phyloP scores from a whole-genome alignment of 441 rosid species.

The Pelargonium cotyledonis region DNA sequence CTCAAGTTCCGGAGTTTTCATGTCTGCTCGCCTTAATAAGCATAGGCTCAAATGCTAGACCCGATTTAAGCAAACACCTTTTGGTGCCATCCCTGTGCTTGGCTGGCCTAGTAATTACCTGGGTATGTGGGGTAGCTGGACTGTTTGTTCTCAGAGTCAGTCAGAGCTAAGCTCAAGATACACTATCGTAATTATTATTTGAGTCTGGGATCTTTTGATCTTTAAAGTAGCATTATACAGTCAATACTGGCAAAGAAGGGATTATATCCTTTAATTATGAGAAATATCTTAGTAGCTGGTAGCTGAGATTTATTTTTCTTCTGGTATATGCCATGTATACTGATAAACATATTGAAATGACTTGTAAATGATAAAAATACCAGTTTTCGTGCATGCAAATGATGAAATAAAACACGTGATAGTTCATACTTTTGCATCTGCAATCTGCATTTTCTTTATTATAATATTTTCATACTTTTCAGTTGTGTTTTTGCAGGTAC shows the following conservation, averaged over 20 bases:
- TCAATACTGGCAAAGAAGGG: too few species aligned
- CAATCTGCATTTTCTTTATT: background rate
- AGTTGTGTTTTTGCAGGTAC: constrained; percentile 41
- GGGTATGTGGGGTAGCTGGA: too few species aligned
- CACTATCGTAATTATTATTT: too few species aligned
- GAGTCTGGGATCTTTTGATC: too few species aligned
- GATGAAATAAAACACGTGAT: background rate
- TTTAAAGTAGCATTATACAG: too few species aligned
- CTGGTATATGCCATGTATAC: background rate
- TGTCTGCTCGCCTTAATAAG: background rate
- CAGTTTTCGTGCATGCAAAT: background rate
- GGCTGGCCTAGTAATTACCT: background rate
- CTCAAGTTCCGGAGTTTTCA: background rate
- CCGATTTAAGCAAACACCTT: background rate
- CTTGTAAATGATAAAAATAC: background rate
- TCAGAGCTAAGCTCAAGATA: background rate
- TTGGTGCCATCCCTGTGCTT: background rate
- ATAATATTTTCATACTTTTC: constrained; percentile 5
- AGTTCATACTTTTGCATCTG: constrained; percentile 5
- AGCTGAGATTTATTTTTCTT: too few species aligned
- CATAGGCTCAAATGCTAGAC: background rate
- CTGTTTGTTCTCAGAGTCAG: too few species aligned
- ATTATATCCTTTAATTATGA: too few species aligned
- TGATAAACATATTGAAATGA: background rate
- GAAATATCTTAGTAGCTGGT: too few species aligned